These are phyloP conservation scores for Tillandsia fasciculata DNA, from an alignment of 176 grass and related monocot species.

Conservation along the genomic window DNA sequence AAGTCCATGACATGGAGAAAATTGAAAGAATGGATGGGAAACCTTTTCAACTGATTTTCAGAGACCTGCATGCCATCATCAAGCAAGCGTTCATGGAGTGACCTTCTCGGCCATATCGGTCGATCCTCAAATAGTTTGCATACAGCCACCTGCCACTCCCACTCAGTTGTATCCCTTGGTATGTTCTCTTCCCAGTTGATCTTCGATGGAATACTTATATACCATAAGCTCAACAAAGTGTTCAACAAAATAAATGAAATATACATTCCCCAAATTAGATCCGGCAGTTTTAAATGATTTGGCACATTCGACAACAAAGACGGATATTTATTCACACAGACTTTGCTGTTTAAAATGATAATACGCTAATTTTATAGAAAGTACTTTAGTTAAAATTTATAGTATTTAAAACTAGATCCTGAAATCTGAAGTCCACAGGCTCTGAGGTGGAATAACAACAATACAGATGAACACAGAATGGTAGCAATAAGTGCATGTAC, in stretches of 20 bases:
- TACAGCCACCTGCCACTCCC: slow-evolving; percentile 61
- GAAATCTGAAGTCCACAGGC: neutral
- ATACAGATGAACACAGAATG: neutral
- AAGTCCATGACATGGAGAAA: neutral
- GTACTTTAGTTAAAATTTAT: too few species aligned
- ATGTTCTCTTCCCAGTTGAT: slow-evolving; percentile 87
- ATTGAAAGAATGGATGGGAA: slow-evolving; percentile 13
- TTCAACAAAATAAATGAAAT: neutral
- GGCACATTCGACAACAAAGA: neutral
- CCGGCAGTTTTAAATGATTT: neutral
- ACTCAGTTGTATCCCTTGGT: slow-evolving; percentile 46
- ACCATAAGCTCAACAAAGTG: slow-evolving; percentile 42
- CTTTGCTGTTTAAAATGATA: too few species aligned
- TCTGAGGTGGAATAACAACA: neutral
- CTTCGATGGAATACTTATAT: slow-evolving; percentile 45
- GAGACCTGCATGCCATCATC: slow-evolving; percentile 59
- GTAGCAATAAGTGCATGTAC: neutral
- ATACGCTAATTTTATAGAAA: too few species aligned
- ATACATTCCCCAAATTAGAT: neutral
- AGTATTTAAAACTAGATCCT: neutral
- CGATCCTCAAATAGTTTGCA: slow-evolving; percentile 88
- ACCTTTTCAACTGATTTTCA: slow-evolving; percentile 73
- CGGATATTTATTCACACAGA: too few species aligned
- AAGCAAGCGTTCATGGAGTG: slow-evolving; percentile 63
- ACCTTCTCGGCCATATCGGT: slow-evolving; percentile 84